A percentile compares a stretch with the other conserved stretches of the same genome.
phyloP scores from a whole-genome alignment of 371 early-diverging fungal genomes.

The Massospora cicadina region DNA sequence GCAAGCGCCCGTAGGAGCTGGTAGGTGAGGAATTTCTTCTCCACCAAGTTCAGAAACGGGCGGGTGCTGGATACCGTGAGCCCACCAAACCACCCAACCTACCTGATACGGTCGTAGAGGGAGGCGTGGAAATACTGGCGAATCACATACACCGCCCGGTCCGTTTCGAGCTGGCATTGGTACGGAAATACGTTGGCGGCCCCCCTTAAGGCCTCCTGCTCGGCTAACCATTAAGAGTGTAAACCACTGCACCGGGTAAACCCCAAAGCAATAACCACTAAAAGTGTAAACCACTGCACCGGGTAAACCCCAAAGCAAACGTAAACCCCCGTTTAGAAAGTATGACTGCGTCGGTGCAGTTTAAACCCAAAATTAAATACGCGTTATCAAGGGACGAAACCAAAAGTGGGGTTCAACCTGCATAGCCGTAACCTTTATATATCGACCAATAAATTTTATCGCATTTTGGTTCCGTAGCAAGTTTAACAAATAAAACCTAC shows the following conservation, averaged over 20 bases:
- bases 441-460: no score
- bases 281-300: neutral
- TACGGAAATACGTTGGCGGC: constrained; percentile 66
- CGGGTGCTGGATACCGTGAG: constrained; percentile 42
- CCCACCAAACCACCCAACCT: neutral
- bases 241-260: neutral
- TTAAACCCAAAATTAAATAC: no score
- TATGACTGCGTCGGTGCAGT: no score
- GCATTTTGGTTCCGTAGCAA: no score
- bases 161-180: constrained; percentile 67
- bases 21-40: constrained; percentile 87
- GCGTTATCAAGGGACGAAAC: no score
- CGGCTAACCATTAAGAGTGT: constrained; percentile 22
- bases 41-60: constrained; percentile 66
- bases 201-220: constrained; percentile 37
- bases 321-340: no score
- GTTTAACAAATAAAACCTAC: no score
- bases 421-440: no score
- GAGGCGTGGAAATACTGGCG: constrained; percentile 73
- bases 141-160: constrained; percentile 69
- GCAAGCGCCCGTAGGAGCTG: constrained; percentile 65
- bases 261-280: constrained; percentile 5
- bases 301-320: constrained; percentile 4
- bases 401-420: no score
- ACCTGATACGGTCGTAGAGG: constrained; percentile 89